phyloP scores from a whole-genome alignment of 1,284 basidiomycete species.

The Vanrija sp. region DNA sequence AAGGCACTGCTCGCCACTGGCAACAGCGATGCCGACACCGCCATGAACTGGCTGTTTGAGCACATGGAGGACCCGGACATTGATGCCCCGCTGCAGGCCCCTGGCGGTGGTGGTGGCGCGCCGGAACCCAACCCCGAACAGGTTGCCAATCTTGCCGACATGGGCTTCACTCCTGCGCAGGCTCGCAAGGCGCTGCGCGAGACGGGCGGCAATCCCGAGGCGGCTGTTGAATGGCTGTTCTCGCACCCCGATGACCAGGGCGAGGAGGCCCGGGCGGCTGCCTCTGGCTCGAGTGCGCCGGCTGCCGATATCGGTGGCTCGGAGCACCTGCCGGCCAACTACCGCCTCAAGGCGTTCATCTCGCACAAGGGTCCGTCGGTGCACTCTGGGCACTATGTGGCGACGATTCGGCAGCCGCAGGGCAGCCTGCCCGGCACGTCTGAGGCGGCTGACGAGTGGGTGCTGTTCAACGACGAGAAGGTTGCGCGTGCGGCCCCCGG shows the following conservation, averaged over 20 bases:
- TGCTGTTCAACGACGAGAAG: conserved; percentile 94
- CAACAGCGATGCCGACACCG: conserved; percentile 69
- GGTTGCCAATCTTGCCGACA: conserved; percentile 72
- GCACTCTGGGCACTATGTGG: conserved; percentile 83
- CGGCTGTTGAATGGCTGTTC: conserved; percentile 97
- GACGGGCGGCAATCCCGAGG: conserved; percentile 72
- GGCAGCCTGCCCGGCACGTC: conserved; percentile 24
- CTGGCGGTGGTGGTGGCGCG: conserved; percentile 26
- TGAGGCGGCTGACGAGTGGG: conserved; percentile 61
- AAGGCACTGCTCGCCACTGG: conserved; percentile 88
- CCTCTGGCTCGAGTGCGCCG: conserved; percentile 7
- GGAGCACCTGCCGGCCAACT: conserved; percentile 66
- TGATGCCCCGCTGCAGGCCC: conserved; percentile 67
- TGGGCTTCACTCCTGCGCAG: conserved; percentile 86
- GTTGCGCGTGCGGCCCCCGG: conserved; percentile 72
- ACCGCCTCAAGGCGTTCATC: conserved; percentile 84
- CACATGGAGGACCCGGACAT: conserved; percentile 97
- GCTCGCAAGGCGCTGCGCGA: conserved; percentile 82
- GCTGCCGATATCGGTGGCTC: conserved; percentile 52
- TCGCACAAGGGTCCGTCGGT: conserved; percentile 96
- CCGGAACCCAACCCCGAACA: conserved; percentile 64
- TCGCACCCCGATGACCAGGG: conserved; percentile 85
- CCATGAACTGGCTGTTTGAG: conserved; percentile 92
- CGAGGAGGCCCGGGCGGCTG: conserved; percentile 49
- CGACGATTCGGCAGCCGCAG: conserved; percentile 43